Evolutionary conservation across 2,329 filamentous ascomycete species (phyloP).

Genomic region (Ophiocordyceps australis): DNA sequence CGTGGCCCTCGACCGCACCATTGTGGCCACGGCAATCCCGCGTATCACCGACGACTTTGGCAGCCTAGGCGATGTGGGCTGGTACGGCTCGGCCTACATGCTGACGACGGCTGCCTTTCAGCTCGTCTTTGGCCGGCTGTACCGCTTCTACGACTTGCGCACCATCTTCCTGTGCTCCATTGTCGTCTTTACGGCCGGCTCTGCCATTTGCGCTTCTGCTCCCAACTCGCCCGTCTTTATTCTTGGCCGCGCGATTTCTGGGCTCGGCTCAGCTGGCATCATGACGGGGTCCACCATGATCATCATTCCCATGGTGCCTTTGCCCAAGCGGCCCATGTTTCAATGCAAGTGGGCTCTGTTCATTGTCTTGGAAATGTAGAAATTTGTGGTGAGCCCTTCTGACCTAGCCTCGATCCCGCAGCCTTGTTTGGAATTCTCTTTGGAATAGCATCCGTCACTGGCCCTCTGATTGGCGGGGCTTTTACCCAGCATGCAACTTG

Average conservation of each 20-base stretch:
- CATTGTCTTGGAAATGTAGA: no score
- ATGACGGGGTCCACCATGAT: no score
- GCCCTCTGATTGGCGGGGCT: conserved; percentile 29
- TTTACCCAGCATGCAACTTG: conserved; percentile 30
- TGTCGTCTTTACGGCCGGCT: conserved; percentile 25
- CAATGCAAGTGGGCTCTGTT: no score
- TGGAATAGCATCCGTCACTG: conserved; percentile 32
- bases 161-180: conserved; percentile 21
- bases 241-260: conserved; percentile 30
- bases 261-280: conserved; percentile 9
- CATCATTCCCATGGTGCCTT: no score
- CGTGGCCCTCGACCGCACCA: conserved; percentile 31
- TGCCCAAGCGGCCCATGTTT: no score
- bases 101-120: conserved; percentile 29
- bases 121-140: conserved; percentile 29
- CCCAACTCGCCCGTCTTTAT: conserved; percentile 29
- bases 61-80: conserved; percentile 29
- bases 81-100: conserved; percentile 30
- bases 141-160: conserved; percentile 31
- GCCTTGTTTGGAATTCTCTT: no score
- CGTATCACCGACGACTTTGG: conserved; percentile 27
- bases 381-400: no score
- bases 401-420: no score
- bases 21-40: conserved; percentile 31
- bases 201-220: conserved; percentile 22